A percentile compares a stretch with the other conserved stretches of the same genome.
These are phyloP conservation scores for Pestalotiopsis sp. DNA, from an alignment of 2,329 filamentous ascomycete genomes.

Conservation along the genomic window DNA sequence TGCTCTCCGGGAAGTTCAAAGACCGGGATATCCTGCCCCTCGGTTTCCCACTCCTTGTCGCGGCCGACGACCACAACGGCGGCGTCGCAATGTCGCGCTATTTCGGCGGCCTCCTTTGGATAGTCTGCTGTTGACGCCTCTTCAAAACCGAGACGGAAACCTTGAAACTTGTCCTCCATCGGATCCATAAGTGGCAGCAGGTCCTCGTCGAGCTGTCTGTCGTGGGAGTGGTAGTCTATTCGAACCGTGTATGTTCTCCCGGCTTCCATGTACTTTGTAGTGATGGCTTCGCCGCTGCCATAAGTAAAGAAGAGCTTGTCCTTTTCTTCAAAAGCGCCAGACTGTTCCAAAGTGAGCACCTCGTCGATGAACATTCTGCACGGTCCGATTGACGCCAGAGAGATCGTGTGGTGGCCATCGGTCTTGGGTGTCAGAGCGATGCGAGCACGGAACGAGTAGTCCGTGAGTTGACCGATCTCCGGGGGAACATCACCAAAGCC, in stretches of 20 bases:
- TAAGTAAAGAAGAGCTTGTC: neutral
- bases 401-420: neutral
- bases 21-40: neutral
- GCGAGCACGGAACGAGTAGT: neutral
- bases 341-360: neutral
- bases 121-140: neutral
- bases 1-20: neutral
- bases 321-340: neutral
- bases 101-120: neutral
- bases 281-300: neutral
- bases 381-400: neutral
- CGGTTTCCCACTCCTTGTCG: neutral
- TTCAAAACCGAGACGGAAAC: neutral
- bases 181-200: neutral
- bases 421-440: neutral
- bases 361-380: neutral
- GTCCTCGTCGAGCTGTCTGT: neutral
- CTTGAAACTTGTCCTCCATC: neutral
- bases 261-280: neutral
- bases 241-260: neutral
- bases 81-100: neutral
- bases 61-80: neutral
- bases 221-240: neutral
- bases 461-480: neutral
- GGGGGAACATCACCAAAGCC: neutral